phyloP scores from a whole-genome alignment of 2,329 filamentous ascomycete species.

The Corynespora cassiicola region DNA sequence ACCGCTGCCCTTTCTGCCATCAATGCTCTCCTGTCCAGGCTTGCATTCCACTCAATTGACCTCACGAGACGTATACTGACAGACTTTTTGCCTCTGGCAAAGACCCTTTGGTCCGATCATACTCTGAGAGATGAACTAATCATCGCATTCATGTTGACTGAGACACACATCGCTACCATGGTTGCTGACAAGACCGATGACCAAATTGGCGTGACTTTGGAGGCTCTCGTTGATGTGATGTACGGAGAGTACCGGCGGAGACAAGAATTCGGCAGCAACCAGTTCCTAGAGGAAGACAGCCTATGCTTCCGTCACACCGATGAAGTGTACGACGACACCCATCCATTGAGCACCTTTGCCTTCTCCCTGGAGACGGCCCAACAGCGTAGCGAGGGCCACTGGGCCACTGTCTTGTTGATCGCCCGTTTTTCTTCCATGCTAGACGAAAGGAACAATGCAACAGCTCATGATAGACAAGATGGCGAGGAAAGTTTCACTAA shows the following conservation, averaged over 20 bases:
- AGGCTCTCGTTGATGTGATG: conserved; percentile 73
- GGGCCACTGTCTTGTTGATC: conserved; percentile 48
- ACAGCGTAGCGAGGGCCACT: conserved; percentile 35
- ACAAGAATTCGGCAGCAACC: conserved; percentile 57
- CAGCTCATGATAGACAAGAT: conserved; percentile 22
- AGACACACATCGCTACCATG: conserved; percentile 46
- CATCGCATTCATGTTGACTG: conserved; percentile 70
- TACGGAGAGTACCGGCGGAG: conserved; percentile 79
- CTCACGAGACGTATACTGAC: conserved; percentile 67
- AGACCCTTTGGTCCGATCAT: conserved; percentile 71
- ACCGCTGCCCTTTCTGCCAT: conserved; percentile 77
- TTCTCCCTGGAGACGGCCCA: conserved; percentile 43
- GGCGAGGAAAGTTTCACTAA: conserved; percentile 38
- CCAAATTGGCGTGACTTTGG: conserved; percentile 52
- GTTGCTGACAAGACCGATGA: conserved; percentile 32
- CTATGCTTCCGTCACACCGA: conserved; percentile 58
- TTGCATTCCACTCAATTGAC: conserved; percentile 71
- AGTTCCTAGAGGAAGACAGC: conserved; percentile 75
- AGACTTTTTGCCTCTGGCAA: conserved; percentile 73
- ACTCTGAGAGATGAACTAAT: conserved; percentile 77
- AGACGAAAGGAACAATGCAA: conserved; percentile 30
- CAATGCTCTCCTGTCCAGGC: conserved; percentile 71
- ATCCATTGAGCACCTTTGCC: conserved; percentile 34
- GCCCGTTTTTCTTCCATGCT: conserved; percentile 45
- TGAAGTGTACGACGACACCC: conserved; percentile 32